Conservation (phyloP, 179 eudicot species). For the Vitellaria paradoxa region DNA sequence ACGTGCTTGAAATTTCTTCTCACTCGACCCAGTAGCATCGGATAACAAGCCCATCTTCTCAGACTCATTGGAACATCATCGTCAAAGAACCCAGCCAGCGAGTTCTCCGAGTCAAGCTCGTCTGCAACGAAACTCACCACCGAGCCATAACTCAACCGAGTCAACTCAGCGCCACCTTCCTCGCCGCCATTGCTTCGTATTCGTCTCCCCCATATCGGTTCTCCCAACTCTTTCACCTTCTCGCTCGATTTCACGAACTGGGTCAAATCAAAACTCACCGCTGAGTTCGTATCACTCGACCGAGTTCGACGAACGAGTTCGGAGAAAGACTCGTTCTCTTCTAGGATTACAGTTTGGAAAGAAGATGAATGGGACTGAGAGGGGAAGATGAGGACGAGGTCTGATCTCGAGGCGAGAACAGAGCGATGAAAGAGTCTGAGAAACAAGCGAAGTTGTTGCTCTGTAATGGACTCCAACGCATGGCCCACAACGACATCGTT, state of each 20-base stretch:
- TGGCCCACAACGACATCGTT: constrained; percentile 65
- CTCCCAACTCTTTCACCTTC: constrained; percentile 35
- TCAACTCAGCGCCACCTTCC: constrained; percentile 31
- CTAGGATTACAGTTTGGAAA: constrained; percentile 17
- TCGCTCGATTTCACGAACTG: background rate
- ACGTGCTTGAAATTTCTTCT: constrained; percentile 66
- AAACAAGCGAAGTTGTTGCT: constrained; percentile 36
- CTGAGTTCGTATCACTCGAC: constrained; percentile 13
- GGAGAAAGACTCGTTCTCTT: constrained; percentile 28
- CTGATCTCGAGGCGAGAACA: constrained; percentile 46
- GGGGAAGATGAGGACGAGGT: constrained; percentile 40
- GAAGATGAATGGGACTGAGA: constrained; percentile 15
- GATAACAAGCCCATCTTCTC: constrained; percentile 86
- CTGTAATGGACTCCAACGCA: constrained; percentile 33
- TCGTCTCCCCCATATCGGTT: constrained; percentile 56
- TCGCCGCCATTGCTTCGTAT: constrained; percentile 18
- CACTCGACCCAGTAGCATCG: constrained; percentile 80
- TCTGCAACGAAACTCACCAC: constrained; percentile 62
- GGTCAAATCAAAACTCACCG: constrained; percentile 21
- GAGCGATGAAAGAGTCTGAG: constrained; percentile 40
- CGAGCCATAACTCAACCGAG: constrained; percentile 74
- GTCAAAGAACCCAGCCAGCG: constrained; percentile 62
- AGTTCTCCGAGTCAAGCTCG: constrained; percentile 86
- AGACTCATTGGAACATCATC: constrained; percentile 63
- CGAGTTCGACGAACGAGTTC: constrained; percentile 34